A percentile compares a stretch with the other conserved stretches of the same genome.
Evolutionary conservation across 2,329 filamentous ascomycete genomes (phyloP).

Genomic region (Beauveria medogensis): DNA sequence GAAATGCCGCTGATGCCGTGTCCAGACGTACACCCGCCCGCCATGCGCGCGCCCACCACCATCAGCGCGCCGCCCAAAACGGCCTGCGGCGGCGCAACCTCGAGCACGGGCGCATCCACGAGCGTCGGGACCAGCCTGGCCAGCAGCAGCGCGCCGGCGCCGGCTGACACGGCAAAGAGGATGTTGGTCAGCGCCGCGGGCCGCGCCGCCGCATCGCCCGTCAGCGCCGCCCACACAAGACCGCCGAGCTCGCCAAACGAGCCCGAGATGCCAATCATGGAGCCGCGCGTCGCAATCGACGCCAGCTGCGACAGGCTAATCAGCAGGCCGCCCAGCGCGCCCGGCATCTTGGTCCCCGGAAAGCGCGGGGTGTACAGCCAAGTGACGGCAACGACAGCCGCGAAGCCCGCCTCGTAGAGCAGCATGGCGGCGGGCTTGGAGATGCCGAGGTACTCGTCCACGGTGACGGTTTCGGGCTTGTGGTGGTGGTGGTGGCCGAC

Average conservation of each 20-base stretch:
- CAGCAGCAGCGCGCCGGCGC: slow-evolving; percentile 36
- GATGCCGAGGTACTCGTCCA: slow-evolving; percentile 34
- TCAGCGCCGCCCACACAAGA: slow-evolving; percentile 38
- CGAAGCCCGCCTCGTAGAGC: slow-evolving; percentile 34
- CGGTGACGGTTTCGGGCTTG: slow-evolving; percentile 23
- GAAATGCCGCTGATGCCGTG: slow-evolving; percentile 62
- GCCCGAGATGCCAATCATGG: slow-evolving; percentile 52
- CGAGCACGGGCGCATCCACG: slow-evolving; percentile 17
- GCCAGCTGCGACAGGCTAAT: slow-evolving; percentile 51
- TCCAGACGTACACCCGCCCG: slow-evolving; percentile 60
- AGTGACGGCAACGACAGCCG: slow-evolving; percentile 31
- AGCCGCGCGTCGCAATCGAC: slow-evolving; percentile 43
- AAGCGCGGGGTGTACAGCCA: slow-evolving; percentile 25
- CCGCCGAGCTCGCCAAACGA: slow-evolving; percentile 54
- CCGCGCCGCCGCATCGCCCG: slow-evolving; percentile 17
- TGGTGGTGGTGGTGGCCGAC: slow-evolving; percentile 16
- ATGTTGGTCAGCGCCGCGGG: slow-evolving; percentile 32
- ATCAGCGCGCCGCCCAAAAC: slow-evolving; percentile 48
- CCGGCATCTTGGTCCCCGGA: slow-evolving; percentile 26
- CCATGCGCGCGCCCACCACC: slow-evolving; percentile 52
- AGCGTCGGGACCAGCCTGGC: slow-evolving; percentile 25
- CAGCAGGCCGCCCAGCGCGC: slow-evolving; percentile 48
- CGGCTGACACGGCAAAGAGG: slow-evolving; percentile 44
- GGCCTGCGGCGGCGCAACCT: slow-evolving; percentile 32
- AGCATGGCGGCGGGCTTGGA: slow-evolving; percentile 29